These are phyloP conservation scores for Eucalyptus regnans DNA, from an alignment of 345 rosid genomes.

Conservation along the genomic window DNA sequence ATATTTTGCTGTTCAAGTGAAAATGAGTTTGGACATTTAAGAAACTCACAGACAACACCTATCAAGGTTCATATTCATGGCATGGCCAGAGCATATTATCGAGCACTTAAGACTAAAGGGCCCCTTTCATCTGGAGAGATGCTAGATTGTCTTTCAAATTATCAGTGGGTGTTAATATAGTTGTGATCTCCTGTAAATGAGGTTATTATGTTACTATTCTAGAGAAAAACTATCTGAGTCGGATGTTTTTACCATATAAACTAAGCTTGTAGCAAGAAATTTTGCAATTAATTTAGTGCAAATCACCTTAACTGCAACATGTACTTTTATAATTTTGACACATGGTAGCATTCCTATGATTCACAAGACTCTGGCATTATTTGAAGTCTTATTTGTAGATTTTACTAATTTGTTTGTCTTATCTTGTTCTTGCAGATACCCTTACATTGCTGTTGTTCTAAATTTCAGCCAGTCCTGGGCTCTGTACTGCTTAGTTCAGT, in stretches of 20 bases:
- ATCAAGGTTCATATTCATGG: not conserved
- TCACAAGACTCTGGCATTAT: not conserved
- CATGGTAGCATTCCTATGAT: not conserved
- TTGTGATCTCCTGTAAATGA: not conserved
- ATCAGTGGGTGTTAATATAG: not conserved
- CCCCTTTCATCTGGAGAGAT: not conserved
- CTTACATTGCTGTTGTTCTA: slow-evolving; percentile 89
- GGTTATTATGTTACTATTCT: not conserved
- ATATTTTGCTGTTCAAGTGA: not conserved
- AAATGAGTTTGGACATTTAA: not conserved
- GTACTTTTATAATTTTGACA: not conserved
- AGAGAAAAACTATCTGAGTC: not conserved
- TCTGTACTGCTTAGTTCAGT: slow-evolving; percentile 92
- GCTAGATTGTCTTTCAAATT: not conserved
- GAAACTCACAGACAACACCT: not conserved
- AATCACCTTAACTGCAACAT: not conserved
- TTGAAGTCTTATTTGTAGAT: not conserved
- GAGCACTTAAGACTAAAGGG: not conserved
- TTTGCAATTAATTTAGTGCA: not conserved
- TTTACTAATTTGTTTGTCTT: slow-evolving; percentile 1
- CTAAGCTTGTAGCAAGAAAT: not conserved
- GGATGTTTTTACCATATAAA: not conserved
- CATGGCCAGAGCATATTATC: not conserved
- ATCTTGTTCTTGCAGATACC: slow-evolving; percentile 57
- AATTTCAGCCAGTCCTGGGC: slow-evolving; percentile 99